Conservation (phyloP, 768 basidiomycete species). For the Suillus sp. region DNA sequence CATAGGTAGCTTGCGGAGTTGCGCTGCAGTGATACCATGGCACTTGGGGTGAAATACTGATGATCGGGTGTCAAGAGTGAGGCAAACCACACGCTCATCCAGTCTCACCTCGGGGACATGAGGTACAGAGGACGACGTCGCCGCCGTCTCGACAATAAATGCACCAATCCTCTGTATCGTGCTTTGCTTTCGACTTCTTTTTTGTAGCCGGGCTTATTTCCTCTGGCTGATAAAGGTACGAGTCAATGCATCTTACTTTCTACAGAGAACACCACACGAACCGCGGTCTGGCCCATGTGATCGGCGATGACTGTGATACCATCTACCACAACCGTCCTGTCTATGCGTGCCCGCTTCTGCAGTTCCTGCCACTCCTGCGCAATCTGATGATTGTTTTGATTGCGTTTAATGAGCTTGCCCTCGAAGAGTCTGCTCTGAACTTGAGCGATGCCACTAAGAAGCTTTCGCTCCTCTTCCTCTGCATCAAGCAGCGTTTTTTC, state of each 20-base stretch:
- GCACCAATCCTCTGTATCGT: conserved; percentile 61
- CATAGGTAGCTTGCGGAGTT: conserved; percentile 28
- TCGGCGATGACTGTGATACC: conserved; percentile 38
- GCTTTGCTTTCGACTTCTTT: conserved; percentile 39
- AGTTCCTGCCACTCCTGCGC: conserved; percentile 48
- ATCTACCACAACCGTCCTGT: conserved; percentile 42
- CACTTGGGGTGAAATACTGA: conserved; percentile 59
- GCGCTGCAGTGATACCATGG: conserved; percentile 39
- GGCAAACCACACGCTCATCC: conserved; percentile 2
- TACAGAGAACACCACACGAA: conserved; percentile 20
- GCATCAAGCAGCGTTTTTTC: conserved; percentile 40
- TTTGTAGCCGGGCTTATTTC: conserved; percentile 21
- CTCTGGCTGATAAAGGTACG: conserved; percentile 18
- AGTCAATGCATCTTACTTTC: background rate
- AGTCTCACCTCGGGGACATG: conserved; percentile 56
- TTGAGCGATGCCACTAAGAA: conserved; percentile 58
- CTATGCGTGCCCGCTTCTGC: conserved; percentile 45
- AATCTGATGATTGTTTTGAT: conserved; percentile 43
- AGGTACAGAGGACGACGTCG: conserved; percentile 46
- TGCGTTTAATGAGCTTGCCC: conserved; percentile 42
- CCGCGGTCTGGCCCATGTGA: conserved; percentile 29
- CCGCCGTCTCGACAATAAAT: conserved; percentile 62
- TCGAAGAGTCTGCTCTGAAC: conserved; percentile 63
- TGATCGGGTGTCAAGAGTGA: background rate
- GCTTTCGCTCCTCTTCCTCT: conserved; percentile 53